Percentiles rank a stretch among this genome's conserved stretches.
Evolutionary conservation across 257 asterid species (phyloP).

Genomic region (Capsicum rhomboideum): DNA sequence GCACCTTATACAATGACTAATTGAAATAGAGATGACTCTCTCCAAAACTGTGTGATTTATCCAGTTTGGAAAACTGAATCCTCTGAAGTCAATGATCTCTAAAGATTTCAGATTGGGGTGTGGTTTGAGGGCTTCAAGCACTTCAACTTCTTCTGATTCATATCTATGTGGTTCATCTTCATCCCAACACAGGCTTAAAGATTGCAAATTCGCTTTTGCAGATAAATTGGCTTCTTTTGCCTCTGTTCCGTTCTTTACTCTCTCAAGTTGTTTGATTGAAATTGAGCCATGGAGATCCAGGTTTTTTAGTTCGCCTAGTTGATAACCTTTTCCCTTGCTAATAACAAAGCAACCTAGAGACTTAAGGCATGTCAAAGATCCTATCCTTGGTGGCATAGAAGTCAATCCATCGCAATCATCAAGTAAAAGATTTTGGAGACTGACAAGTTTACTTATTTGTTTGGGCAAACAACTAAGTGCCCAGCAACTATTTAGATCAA

Average conservation of each 20-base stretch:
- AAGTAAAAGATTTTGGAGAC: not conserved
- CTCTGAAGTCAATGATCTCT: not conserved
- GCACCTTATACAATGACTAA: not conserved
- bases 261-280: not conserved
- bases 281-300: constrained; percentile 16
- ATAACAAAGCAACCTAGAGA: not conserved
- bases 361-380: not conserved
- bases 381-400: not conserved
- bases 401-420: not conserved
- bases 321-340: not conserved
- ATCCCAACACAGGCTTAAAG: not conserved
- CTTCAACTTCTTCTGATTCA: not conserved
- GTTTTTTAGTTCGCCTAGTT: not conserved
- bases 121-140: constrained; percentile 17
- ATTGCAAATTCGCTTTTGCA: constrained; percentile 1
- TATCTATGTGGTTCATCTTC: not conserved
- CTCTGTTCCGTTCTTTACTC: not conserved
- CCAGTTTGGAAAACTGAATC: constrained; percentile 15
- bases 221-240: constrained; percentile 13
- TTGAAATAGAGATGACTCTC: not conserved
- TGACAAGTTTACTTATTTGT: not conserved
- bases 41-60: constrained; percentile 3
- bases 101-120: not conserved
- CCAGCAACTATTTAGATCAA: not conserved
- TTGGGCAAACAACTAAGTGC: not conserved